Evolutionary conservation across 306 rosid genomes (phyloP).

Genomic region (Malus fusca): DNA sequence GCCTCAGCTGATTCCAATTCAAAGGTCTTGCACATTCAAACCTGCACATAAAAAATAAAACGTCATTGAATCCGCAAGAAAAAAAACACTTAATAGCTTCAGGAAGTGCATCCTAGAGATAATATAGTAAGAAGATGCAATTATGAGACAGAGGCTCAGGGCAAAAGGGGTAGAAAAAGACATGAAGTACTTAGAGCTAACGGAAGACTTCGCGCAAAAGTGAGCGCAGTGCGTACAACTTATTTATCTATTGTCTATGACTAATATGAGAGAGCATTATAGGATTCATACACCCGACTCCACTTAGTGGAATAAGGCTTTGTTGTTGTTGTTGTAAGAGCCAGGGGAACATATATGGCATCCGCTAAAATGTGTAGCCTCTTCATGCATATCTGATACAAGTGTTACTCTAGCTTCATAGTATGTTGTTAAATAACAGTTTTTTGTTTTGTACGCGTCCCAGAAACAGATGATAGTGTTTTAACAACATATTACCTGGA

Average conservation of each 20-base stretch:
- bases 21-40: constrained; percentile 37
- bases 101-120: background rate
- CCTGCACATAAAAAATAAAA: constrained; percentile 10
- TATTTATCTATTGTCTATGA: too few species aligned
- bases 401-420: background rate
- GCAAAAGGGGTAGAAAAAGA: too few species aligned
- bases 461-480: background rate
- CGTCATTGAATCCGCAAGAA: too few species aligned
- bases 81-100: background rate
- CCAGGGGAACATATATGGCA: background rate
- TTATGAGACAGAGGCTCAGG: too few species aligned
- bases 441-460: background rate
- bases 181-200: too few species aligned
- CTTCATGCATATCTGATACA: background rate
- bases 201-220: too few species aligned
- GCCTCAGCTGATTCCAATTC: constrained; percentile 1
- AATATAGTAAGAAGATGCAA: too few species aligned
- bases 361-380: background rate
- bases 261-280: too few species aligned
- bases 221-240: background rate
- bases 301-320: too few species aligned
- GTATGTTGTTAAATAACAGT: background rate
- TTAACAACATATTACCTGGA: constrained; percentile 20
- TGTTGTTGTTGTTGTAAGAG: too few species aligned
- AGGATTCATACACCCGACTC: too few species aligned